A percentile compares a stretch with the other conserved stretches of the same genome.
phyloP scores from a whole-genome alignment of 176 grass and related monocot genomes.

The Poa pratensis region DNA sequence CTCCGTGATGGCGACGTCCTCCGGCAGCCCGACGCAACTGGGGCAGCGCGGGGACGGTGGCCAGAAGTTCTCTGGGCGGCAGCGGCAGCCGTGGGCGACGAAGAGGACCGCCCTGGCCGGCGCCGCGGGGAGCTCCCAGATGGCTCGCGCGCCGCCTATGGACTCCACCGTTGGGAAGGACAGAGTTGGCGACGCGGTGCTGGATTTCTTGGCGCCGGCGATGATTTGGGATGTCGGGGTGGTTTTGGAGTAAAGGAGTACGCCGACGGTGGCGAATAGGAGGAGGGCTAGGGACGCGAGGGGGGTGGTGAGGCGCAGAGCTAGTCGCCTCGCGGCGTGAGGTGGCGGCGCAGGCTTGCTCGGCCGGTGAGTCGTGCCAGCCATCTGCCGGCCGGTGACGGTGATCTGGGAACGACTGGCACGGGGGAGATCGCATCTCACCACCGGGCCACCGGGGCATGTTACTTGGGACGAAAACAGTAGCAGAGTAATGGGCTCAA shows the following conservation, averaged over 20 bases:
- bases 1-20: slow-evolving; percentile 60
- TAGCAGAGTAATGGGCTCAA: not conserved
- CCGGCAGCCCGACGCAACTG: slow-evolving; percentile 56
- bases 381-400: too few relatives aligned
- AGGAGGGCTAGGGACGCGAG: slow-evolving; percentile 32
- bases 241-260: slow-evolving; percentile 47
- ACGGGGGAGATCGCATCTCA: slow-evolving; percentile 40
- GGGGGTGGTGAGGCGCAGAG: slow-evolving; percentile 21
- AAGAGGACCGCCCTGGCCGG: slow-evolving; percentile 62
- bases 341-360: not conserved
- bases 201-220: not conserved
- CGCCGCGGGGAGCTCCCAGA: slow-evolving; percentile 67
- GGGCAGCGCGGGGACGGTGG: slow-evolving; percentile 56
- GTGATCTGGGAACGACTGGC: slow-evolving; percentile 35
- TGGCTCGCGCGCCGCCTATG: slow-evolving; percentile 39
- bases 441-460: not conserved
- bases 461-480: not conserved
- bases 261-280: not conserved
- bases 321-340: not conserved
- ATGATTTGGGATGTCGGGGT: not conserved
- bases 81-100: slow-evolving; percentile 73
- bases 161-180: slow-evolving; percentile 30
- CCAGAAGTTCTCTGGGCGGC: slow-evolving; percentile 78
- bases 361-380: not conserved
- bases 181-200: not conserved